Base-by-base conservation (phyloP, 495 filamentous ascomycete genomes). In the Penicillium cataractarum region DNA sequence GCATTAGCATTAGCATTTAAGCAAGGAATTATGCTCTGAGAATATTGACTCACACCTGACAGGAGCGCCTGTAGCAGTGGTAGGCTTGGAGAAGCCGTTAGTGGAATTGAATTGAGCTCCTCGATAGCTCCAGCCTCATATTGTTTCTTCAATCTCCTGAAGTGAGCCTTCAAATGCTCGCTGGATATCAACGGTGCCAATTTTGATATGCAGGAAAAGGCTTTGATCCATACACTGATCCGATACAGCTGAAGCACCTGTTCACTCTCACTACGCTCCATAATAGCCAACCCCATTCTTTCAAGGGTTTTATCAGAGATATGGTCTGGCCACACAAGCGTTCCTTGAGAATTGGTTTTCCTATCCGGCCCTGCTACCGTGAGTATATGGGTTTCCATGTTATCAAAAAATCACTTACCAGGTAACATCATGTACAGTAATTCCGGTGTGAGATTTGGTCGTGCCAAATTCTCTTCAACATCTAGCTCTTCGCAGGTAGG, bases 361-460 rank as follows among this genome's bases (percentile, higher is more conserved):
- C 57, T 68, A 24, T 72, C 70, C 13, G 65, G 52, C 17, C 70
- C 70, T 68, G 13, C 0, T 32, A 52, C n/a, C 22, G 27, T 68
- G 12, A 68, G 57, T 4, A 42, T 26, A 2, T 12, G 19, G 13
- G 0, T 22, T 7, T 13, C 9, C 15, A 12, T 19, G 13, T 21
- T 2, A 5, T n/a, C 21, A 15, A 6, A 17, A 61, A n/a, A 26
- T 22, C 4, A 52, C 62, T 33, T 39, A 72, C 72, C 65, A 24
- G 69, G 65, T 40, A 73, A 29, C 65, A 75, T 71, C 71, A 73
- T 73, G 9, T 70, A 68, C 1, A 75, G 42, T 32, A 75, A 39
- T 42, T 75, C 72, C 4, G 72, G 69, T 3, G 70, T 70, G 15
- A 72, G 65, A 51, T n/a, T 49, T 39, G 69, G 69, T 19, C 57